phyloP scores from a whole-genome alignment of 805 yeast genomes.

The Danielozyma ontarioensis region DNA sequence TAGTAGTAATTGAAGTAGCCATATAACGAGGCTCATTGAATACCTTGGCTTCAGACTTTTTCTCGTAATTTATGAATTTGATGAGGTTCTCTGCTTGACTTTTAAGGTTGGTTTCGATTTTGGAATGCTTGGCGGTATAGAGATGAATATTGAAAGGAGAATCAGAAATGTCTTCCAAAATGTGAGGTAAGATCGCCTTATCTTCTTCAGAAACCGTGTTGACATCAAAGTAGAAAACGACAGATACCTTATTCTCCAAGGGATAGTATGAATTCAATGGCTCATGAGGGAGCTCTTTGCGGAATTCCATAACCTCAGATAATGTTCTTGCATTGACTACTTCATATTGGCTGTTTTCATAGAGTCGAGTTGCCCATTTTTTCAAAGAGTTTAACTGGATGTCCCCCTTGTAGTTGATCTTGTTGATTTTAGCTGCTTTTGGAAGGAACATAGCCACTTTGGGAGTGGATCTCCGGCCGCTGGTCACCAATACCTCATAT shows the following conservation, averaged over 20 bases:
- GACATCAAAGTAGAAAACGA: constrained; percentile 51
- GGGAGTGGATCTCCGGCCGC: constrained; percentile 24
- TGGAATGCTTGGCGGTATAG: constrained; percentile 45
- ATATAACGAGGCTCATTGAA: constrained; percentile 44
- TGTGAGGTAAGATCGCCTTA: constrained; percentile 51
- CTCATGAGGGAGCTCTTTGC: constrained; percentile 20
- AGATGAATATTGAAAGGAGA: constrained; percentile 52
- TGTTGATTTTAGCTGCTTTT: constrained; percentile 39
- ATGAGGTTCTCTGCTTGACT: constrained; percentile 38
- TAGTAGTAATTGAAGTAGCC: constrained; percentile 50
- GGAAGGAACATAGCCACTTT: constrained; percentile 51
- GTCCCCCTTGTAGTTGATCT: constrained; percentile 40
- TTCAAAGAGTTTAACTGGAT: constrained; percentile 28
- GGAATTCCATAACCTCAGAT: constrained; percentile 20
- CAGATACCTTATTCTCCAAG: constrained; percentile 39
- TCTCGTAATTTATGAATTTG: constrained; percentile 41
- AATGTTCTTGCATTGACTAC: constrained; percentile 22
- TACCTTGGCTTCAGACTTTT: constrained; percentile 21
- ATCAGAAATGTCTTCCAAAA: constrained; percentile 56
- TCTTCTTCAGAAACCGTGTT: constrained; percentile 56
- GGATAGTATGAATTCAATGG: constrained; percentile 34
- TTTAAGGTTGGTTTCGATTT: constrained; percentile 32
- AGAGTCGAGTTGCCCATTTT: constrained; percentile 43
- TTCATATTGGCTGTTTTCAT: constrained; percentile 41
- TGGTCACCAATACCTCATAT: constrained; percentile 24